Evolutionary conservation across 75 land plant species (phyloP).

Genomic region (Adiantum capillusveneris): DNA sequence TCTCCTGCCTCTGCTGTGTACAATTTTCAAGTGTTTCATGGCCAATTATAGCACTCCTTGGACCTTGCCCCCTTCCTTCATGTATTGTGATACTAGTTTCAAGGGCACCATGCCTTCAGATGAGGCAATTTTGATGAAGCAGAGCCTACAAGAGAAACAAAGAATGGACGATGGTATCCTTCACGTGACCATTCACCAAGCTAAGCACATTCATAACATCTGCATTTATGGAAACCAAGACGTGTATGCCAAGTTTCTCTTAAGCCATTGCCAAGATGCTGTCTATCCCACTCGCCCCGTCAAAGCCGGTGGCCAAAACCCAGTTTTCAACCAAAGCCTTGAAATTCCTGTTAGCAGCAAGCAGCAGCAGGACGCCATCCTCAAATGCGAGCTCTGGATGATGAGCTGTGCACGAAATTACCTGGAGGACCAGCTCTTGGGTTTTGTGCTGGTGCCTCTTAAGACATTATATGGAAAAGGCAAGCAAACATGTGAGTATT

Average conservation of each 20-base stretch:
- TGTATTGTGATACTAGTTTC: no score
- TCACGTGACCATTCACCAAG: constrained; percentile 55
- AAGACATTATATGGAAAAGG: constrained; percentile 33
- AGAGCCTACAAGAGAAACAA: no score
- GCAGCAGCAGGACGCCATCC: constrained; percentile 34
- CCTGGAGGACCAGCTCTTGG: constrained; percentile 70
- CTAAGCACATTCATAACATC: constrained; percentile 70
- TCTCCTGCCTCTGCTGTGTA: no score
- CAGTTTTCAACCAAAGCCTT: constrained; percentile 64
- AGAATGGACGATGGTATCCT: constrained; percentile 31
- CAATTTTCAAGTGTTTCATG: no score
- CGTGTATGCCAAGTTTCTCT: constrained; percentile 68
- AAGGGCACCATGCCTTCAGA: no score
- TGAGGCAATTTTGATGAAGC: no score
- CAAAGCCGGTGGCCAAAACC: constrained; percentile 64
- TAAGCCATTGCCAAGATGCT: constrained; percentile 41
- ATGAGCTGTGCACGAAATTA: constrained; percentile 64
- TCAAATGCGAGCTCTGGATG: constrained; percentile 86
- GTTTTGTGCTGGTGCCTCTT: constrained; percentile 59
- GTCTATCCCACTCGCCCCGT: constrained; percentile 42
- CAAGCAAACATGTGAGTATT: constrained; percentile 47
- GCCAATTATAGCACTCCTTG: no score
- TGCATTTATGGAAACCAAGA: constrained; percentile 91
- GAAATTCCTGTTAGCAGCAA: constrained; percentile 33
- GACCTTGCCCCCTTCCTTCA: no score